Percentiles rank a stretch among this genome's conserved stretches.
Conservation (phyloP, 371 early-diverging fungal species). For the Funneliformis caledonium region DNA sequence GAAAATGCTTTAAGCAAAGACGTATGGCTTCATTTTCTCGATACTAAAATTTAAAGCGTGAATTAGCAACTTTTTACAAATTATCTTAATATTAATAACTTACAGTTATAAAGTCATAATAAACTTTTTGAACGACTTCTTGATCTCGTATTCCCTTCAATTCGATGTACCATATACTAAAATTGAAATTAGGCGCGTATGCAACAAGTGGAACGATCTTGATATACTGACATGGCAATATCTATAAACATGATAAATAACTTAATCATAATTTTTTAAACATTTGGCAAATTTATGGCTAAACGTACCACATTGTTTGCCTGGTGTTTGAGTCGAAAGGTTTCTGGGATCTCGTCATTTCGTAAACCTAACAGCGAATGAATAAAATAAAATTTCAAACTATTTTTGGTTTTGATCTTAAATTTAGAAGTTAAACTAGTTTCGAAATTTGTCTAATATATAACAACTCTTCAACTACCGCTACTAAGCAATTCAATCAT, state of each 20-base stretch:
- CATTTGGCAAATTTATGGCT: not conserved
- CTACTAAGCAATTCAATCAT: conserved; percentile 87
- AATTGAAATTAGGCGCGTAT: conserved; percentile 93
- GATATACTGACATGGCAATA: conserved; percentile 86
- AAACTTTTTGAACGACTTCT: conserved; percentile 64
- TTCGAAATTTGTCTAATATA: conserved; percentile 10
- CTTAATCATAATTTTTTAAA: not conserved
- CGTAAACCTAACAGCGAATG: conserved; percentile 63
- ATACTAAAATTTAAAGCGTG: conserved; percentile 49
- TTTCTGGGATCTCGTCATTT: conserved; percentile 91
- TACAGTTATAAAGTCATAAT: conserved; percentile 71
- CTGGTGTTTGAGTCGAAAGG: conserved; percentile 77
- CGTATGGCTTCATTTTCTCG: conserved; percentile 81
- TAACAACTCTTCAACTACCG: conserved; percentile 56
- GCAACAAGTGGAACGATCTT: conserved; percentile 93
- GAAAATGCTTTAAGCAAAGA: conserved; percentile 86
- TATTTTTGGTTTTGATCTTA: not conserved
- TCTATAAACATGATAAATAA: conserved; percentile 43
- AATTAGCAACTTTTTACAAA: not conserved
- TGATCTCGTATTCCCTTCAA: conserved; percentile 77
- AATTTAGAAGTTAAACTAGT: not conserved
- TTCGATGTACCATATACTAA: conserved; percentile 94
- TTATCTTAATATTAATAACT: conserved; percentile 41
- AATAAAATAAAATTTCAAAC: conserved; percentile 7
- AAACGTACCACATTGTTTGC: conserved; percentile 57